These are phyloP conservation scores for Inga oerstediana DNA, from an alignment of 306 rosid species.

Conservation along the genomic window DNA sequence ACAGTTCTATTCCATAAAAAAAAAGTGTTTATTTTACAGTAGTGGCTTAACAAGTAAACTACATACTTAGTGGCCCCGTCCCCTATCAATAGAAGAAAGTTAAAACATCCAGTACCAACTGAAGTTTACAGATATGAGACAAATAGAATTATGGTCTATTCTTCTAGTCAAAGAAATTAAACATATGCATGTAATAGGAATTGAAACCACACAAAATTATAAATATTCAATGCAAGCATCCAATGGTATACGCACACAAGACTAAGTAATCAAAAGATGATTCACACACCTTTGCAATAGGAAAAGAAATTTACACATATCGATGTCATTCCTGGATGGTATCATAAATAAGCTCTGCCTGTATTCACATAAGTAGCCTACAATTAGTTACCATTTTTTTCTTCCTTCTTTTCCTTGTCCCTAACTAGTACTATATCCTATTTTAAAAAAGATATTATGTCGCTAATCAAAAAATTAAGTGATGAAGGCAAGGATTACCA, in stretches of 20 bases:
- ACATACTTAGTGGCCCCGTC: no score
- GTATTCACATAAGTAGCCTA: conserved; percentile 38
- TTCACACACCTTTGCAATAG: conserved; percentile 83
- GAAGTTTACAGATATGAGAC: conserved; percentile 21
- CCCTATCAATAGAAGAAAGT: no score
- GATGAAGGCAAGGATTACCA: conserved; percentile 51
- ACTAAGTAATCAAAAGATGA: conserved; percentile 19
- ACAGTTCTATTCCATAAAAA: no score
- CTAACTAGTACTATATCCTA: neutral
- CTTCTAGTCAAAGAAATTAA: neutral
- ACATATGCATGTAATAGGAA: neutral
- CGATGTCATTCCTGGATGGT: conserved; percentile 87
- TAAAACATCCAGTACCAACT: conserved; percentile 8
- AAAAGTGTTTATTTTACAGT: no score
- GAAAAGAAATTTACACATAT: conserved; percentile 76
- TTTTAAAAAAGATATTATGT: conserved; percentile 15
- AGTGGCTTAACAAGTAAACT: no score
- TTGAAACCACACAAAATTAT: neutral
- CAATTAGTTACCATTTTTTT: conserved; percentile 30
- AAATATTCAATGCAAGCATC: conserved; percentile 15
- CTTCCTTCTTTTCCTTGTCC: neutral
- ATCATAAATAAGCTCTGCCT: conserved; percentile 90
- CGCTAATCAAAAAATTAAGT: conserved; percentile 19
- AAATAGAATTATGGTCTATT: conserved; percentile 6
- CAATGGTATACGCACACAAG: conserved; percentile 21